These are phyloP conservation scores for Microthlaspi erraticum DNA, from an alignment of 345 rosid species.

Conservation along the genomic window DNA sequence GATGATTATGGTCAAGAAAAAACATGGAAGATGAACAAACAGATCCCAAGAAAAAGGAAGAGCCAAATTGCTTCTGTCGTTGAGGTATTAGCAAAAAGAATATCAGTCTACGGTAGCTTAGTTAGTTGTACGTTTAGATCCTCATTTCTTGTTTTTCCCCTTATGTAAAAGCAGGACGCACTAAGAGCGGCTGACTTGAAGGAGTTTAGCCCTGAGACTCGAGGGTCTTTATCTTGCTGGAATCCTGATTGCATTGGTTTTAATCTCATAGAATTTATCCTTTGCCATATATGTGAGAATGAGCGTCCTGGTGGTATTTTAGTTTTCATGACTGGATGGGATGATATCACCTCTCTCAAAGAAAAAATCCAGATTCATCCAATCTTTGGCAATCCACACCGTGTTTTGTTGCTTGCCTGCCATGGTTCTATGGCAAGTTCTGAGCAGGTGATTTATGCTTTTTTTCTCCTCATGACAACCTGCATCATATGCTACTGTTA, in stretches of 20 bases:
- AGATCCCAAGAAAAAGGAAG: constrained; percentile 82
- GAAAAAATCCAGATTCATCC: constrained; percentile 80
- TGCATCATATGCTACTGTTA: constrained; percentile 22
- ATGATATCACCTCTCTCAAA: constrained; percentile 85
- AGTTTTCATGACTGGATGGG: constrained; percentile 98
- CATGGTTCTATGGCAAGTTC: constrained; percentile 98
- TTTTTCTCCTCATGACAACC: constrained; percentile 9
- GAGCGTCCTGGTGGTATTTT: constrained; percentile 82
- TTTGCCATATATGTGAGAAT: constrained; percentile 70
- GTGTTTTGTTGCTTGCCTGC: constrained; percentile 79
- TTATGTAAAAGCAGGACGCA: constrained; percentile 65
- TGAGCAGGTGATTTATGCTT: constrained; percentile 68
- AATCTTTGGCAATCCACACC: constrained; percentile 69
- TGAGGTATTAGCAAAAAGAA: constrained; percentile 60
- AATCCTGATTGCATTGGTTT: constrained; percentile 94
- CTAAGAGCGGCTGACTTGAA: constrained; percentile 70
- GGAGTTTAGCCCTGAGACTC: constrained; percentile 64
- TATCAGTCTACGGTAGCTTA: constrained; percentile 15
- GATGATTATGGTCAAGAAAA: constrained; percentile 96
- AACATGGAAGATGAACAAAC: constrained; percentile 85
- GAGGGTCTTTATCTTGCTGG: constrained; percentile 81
- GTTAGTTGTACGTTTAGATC: constrained; percentile 20
- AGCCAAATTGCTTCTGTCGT: constrained; percentile 82
- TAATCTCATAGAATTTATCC: constrained; percentile 78
- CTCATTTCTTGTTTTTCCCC: constrained; percentile 19